A percentile compares a stretch with the other conserved stretches of the same genome.
These are phyloP conservation scores for Eucalyptus globulus DNA, from an alignment of 345 rosid species.

Conservation along the genomic window DNA sequence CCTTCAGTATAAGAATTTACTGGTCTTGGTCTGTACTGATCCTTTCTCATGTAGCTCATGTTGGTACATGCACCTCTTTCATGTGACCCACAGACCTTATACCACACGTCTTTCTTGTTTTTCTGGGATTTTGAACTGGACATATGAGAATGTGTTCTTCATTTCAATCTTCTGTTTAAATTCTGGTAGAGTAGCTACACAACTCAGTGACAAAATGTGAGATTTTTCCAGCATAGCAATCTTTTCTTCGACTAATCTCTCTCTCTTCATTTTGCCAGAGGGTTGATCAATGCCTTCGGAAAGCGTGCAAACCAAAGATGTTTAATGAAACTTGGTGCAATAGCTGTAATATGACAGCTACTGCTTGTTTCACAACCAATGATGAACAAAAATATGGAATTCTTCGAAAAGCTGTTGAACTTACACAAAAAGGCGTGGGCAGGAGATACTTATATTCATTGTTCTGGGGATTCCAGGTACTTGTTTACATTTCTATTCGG, in stretches of 20 bases:
- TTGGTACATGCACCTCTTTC: too few species aligned
- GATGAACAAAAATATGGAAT: constrained; percentile 42
- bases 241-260: background rate
- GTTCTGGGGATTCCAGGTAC: constrained; percentile 97
- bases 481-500: background rate
- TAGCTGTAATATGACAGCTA: too few species aligned
- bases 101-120: too few species aligned
- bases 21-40: background rate
- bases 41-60: too few species aligned
- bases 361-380: constrained; percentile 25
- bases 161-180: background rate
- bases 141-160: background rate
- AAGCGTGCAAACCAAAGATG: constrained; percentile 17
- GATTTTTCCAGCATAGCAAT: too few species aligned
- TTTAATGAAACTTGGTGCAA: background rate
- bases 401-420: constrained; percentile 33
- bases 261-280: constrained; percentile 27
- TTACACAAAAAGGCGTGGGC: constrained; percentile 29
- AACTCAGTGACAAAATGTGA: too few species aligned
- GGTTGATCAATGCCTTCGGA: constrained; percentile 72
- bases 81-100: too few species aligned
- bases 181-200: background rate
- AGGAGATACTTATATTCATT: constrained; percentile 70
- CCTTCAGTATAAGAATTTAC: background rate
- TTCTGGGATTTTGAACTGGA: background rate